Conservation (phyloP, 495 filamentous ascomycete genomes). For the Penicillium lividum region DNA sequence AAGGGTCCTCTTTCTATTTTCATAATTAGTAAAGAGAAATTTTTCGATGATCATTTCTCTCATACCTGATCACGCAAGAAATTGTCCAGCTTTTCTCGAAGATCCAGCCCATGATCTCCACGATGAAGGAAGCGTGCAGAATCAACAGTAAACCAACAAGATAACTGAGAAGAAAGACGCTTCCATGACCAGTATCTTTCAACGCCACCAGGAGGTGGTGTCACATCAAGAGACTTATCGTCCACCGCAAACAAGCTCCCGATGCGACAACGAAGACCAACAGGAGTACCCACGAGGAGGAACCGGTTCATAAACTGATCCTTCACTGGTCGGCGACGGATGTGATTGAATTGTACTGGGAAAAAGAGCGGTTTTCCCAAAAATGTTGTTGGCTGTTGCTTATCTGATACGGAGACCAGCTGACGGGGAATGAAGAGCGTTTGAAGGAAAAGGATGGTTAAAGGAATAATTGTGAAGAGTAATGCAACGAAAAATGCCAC, state of each 20-base stretch:
- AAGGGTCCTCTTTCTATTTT: constrained; percentile 3
- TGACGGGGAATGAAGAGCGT: background rate
- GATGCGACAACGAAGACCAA: constrained; percentile 4
- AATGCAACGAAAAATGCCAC: background rate
- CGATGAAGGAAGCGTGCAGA: background rate
- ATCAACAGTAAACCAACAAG: constrained; percentile 1
- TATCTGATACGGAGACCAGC: constrained; percentile 2
- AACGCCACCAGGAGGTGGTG: background rate
- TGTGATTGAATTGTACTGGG: constrained; percentile 3
- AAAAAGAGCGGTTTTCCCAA: constrained; percentile 2
- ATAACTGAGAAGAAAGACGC: background rate
- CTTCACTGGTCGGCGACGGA: background rate
- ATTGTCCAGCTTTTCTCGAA: background rate
- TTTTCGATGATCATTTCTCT: background rate
- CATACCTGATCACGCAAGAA: background rate
- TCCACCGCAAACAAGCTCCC: background rate
- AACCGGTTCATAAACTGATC: background rate
- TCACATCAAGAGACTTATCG: constrained; percentile 5
- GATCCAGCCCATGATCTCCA: constrained; percentile 1
- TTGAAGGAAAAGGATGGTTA: background rate
- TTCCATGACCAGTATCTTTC: background rate
- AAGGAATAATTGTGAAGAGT: background rate
- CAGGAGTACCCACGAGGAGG: background rate
- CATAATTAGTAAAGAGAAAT: background rate
- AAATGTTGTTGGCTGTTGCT: background rate